A percentile compares a stretch with the other conserved stretches of the same genome.
These are phyloP conservation scores for Botrytis fabae DNA, from an alignment of 2,329 filamentous ascomycete genomes.

Conservation along the genomic window DNA sequence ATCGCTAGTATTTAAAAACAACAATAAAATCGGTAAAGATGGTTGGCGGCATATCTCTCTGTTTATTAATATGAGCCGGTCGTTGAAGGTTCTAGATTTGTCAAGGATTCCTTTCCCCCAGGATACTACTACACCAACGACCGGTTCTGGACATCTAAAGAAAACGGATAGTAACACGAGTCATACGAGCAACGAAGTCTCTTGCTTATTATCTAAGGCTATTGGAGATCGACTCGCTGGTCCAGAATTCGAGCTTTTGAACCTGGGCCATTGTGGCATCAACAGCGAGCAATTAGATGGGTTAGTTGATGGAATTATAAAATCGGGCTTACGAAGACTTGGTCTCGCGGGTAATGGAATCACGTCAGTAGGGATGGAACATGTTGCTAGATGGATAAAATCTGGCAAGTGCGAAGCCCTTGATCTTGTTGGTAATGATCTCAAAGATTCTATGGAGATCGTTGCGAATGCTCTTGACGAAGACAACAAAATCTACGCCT, in stretches of 20 bases:
- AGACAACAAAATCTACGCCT: conserved; percentile 67
- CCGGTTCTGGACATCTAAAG: conserved; percentile 31
- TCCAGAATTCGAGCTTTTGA: conserved; percentile 74
- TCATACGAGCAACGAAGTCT: conserved; percentile 45
- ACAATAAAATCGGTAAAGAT: conserved; percentile 76
- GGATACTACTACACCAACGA: conserved; percentile 26
- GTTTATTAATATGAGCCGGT: conserved; percentile 87
- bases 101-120: conserved; percentile 79
- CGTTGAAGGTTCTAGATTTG: conserved; percentile 81
- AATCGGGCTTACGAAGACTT: conserved; percentile 74
- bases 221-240: conserved; percentile 76
- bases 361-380: conserved; percentile 68
- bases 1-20: conserved; percentile 85
- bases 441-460: conserved; percentile 55
- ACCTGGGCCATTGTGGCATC: conserved; percentile 77
- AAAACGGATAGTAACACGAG: conserved; percentile 27
- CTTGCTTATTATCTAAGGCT: conserved; percentile 70
- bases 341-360: conserved; percentile 83
- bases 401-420: conserved; percentile 81
- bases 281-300: conserved; percentile 68
- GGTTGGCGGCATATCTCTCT: conserved; percentile 91
- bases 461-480: conserved; percentile 55
- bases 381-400: conserved; percentile 74
- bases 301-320: conserved; percentile 79
- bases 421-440: conserved; percentile 83